Conservation (phyloP, 1,284 basidiomycete genomes). For the Fomes fomentarius region DNA sequence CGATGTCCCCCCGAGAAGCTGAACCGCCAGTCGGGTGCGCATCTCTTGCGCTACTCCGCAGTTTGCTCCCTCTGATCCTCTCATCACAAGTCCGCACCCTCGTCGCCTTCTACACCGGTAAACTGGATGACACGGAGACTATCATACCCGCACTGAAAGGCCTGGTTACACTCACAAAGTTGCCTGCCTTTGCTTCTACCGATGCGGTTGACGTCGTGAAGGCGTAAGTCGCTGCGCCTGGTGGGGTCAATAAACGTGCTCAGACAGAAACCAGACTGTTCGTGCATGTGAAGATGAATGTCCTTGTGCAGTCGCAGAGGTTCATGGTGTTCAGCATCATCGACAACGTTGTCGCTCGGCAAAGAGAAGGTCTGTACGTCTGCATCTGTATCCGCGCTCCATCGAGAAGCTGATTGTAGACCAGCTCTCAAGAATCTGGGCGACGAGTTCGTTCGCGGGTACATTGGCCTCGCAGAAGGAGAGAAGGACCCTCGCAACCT, state of each 20-base stretch:
- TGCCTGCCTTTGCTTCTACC: slow-evolving; percentile 69
- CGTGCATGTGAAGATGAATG: slow-evolving; percentile 78
- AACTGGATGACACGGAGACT: slow-evolving; percentile 85
- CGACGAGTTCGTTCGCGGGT: slow-evolving; percentile 75
- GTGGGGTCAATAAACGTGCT: not conserved
- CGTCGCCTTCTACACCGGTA: slow-evolving; percentile 82
- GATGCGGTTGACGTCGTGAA: slow-evolving; percentile 73
- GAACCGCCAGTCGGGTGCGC: slow-evolving; percentile 82
- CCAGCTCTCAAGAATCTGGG: slow-evolving; percentile 75
- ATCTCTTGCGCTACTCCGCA: slow-evolving; percentile 3
- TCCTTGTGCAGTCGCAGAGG: slow-evolving; percentile 82
- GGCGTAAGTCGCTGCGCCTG: slow-evolving; percentile 53
- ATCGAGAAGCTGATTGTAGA: not conserved
- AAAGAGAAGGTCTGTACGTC: slow-evolving; percentile 62
- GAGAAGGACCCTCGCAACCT: slow-evolving; percentile 99
- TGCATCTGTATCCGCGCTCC: too few relatives aligned
- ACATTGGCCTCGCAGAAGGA: slow-evolving; percentile 83
- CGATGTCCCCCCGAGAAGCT: slow-evolving; percentile 66
- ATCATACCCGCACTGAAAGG: slow-evolving; percentile 79
- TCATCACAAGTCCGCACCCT: slow-evolving; percentile 73
- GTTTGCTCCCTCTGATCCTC: slow-evolving; percentile 12
- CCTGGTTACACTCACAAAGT: slow-evolving; percentile 66
- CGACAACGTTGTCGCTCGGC: slow-evolving; percentile 76
- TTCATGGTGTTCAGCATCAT: slow-evolving; percentile 84
- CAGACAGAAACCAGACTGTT: slow-evolving; percentile 60